Conservation (phyloP, 2,329 filamentous ascomycete species). For the Aspergillus flavus region DNA sequence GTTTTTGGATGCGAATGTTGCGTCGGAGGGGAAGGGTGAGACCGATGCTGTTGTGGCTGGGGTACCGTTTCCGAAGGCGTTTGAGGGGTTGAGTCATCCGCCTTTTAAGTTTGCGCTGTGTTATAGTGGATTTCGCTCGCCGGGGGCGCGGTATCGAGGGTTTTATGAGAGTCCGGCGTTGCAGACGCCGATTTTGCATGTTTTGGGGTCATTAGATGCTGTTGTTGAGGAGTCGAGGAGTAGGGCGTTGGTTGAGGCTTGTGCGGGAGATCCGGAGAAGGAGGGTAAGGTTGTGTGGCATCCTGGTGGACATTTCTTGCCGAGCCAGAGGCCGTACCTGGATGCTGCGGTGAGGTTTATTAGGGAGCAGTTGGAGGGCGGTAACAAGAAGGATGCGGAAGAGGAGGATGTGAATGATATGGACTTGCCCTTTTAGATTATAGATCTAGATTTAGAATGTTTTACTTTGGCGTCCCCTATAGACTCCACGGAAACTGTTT, state of each 20-base stretch:
- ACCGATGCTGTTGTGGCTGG: constrained; percentile 34
- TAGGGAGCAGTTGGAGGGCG: constrained; percentile 51
- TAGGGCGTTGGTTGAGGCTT: constrained; percentile 67
- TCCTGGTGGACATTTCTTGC: constrained; percentile 89
- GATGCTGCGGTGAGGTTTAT: constrained; percentile 76
- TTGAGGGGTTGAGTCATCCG: constrained; percentile 51
- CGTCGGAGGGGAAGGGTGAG: constrained; percentile 19
- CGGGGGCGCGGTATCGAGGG: constrained; percentile 62
- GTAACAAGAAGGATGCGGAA: constrained; percentile 51
- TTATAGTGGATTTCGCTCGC: constrained; percentile 76
- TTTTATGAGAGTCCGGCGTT: constrained; percentile 74
- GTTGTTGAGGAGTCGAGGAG: constrained; percentile 81
- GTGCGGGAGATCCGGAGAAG: constrained; percentile 55
- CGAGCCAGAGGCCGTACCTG: constrained; percentile 78
- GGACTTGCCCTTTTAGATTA: constrained; percentile 63
- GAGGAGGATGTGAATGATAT: constrained; percentile 66
- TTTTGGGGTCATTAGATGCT: constrained; percentile 80
- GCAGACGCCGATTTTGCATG: constrained; percentile 76
- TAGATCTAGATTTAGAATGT: constrained; percentile 15
- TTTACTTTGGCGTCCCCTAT: background rate
- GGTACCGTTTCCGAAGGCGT: constrained; percentile 56
- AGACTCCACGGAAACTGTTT: background rate
- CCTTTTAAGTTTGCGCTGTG: constrained; percentile 70
- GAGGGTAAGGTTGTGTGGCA: constrained; percentile 66
- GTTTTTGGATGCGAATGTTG: constrained; percentile 29